phyloP scores from a whole-genome alignment of 2,329 filamentous ascomycete genomes.

The Metarhizium album region DNA sequence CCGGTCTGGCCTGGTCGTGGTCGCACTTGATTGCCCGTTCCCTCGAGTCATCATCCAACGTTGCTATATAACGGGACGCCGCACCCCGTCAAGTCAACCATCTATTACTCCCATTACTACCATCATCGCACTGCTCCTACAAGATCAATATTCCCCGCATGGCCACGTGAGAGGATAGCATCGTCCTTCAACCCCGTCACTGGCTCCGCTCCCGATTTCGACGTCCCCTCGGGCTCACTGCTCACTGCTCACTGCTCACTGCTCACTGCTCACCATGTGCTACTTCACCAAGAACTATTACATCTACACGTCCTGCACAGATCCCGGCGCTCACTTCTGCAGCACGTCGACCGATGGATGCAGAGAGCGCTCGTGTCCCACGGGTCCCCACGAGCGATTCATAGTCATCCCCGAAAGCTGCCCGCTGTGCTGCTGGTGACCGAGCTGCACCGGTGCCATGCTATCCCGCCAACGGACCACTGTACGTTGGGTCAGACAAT shows the following conservation, averaged over 20 bases:
- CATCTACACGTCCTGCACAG: slow-evolving; percentile 60
- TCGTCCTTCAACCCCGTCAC: too few species aligned
- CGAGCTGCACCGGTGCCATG: background rate
- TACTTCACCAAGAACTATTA: slow-evolving; percentile 67
- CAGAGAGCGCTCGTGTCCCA: slow-evolving; percentile 45
- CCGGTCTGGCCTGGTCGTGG: too few species aligned
- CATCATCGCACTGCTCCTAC: too few species aligned
- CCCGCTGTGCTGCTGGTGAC: slow-evolving; percentile 31
- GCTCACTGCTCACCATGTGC: slow-evolving; percentile 33
- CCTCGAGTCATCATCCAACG: too few species aligned
- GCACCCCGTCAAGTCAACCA: too few species aligned
- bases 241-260: background rate
- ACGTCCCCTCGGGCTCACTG: too few species aligned
- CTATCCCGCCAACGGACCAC: background rate
- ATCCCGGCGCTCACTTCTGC: slow-evolving; percentile 62
- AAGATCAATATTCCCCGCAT: too few species aligned
- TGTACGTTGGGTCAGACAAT: background rate
- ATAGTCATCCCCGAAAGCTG: slow-evolving; percentile 58
- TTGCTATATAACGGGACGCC: too few species aligned
- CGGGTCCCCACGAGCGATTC: slow-evolving; percentile 62
- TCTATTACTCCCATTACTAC: too few species aligned
- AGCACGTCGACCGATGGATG: slow-evolving; percentile 57
- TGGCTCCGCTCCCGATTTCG: too few species aligned
- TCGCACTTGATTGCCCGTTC: too few species aligned
- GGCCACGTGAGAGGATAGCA: too few species aligned